These are phyloP conservation scores for Boletus subparvulus DNA, from an alignment of 768 basidiomycete species.

Conservation along the genomic window DNA sequence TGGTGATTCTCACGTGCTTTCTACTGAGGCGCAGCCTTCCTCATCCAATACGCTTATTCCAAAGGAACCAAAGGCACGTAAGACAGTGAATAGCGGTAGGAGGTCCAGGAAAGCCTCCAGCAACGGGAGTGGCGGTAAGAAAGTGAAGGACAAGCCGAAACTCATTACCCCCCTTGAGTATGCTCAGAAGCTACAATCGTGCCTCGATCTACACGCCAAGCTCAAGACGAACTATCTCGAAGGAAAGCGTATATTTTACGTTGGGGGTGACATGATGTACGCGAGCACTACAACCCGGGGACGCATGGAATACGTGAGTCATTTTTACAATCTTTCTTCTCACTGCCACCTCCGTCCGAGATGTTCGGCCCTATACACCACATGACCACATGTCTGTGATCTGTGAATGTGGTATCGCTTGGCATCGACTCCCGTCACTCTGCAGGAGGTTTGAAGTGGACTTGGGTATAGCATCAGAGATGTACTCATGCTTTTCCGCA, in stretches of 20 bases:
- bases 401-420: too few species aligned
- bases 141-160: constrained; percentile 42
- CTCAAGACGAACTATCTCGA: constrained; percentile 40
- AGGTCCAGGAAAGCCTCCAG: background rate
- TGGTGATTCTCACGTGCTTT: background rate
- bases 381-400: too few species aligned
- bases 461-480: background rate
- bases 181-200: constrained; percentile 46
- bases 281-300: constrained; percentile 52
- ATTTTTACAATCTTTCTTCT: background rate
- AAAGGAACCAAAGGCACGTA: constrained; percentile 13
- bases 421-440: too few species aligned
- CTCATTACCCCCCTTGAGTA: constrained; percentile 53
- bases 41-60: background rate
- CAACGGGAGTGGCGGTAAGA: constrained; percentile 17
- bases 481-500: constrained; percentile 29
- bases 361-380: background rate
- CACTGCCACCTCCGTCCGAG: background rate
- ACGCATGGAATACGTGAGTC: constrained; percentile 63
- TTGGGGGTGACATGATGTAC: constrained; percentile 55
- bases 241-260: constrained; percentile 58
- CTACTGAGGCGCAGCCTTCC: background rate
- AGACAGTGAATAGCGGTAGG: constrained; percentile 25
- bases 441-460: background rate
- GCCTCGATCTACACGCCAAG: constrained; percentile 20